These are phyloP conservation scores for Bretziella fagacearum DNA, from an alignment of 2,329 filamentous ascomycete species.

Conservation along the genomic window DNA sequence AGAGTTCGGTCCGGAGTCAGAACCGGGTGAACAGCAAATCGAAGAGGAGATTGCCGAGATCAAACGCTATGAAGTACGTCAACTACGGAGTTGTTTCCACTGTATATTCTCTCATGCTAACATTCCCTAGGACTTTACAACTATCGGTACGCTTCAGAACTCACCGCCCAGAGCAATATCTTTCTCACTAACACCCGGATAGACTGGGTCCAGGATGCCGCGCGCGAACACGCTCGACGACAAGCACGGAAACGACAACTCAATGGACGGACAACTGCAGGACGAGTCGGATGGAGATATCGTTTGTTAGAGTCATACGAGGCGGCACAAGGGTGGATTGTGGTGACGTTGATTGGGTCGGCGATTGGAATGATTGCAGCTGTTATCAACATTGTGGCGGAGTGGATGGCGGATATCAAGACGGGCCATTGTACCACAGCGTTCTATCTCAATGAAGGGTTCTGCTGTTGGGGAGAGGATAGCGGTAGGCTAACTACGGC, in stretches of 20 bases:
- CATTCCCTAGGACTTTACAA: constrained; percentile 61
- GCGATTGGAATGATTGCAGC: constrained; percentile 88
- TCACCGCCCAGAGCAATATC: neutral
- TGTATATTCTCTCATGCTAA: neutral
- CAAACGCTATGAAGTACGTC: constrained; percentile 69
- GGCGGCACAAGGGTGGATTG: constrained; percentile 94
- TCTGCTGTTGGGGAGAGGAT: constrained; percentile 96
- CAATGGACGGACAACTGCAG: constrained; percentile 50
- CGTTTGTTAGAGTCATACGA: constrained; percentile 78
- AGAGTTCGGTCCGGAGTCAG: constrained; percentile 20
- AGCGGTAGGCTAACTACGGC: constrained; percentile 41
- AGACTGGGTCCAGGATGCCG: constrained; percentile 98
- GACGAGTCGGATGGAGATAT: constrained; percentile 58
- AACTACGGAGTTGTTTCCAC: neutral
- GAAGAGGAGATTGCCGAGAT: constrained; percentile 95
- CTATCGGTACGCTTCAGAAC: constrained; percentile 44
- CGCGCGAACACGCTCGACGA: constrained; percentile 70
- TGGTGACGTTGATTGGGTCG: constrained; percentile 82
- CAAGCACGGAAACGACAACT: constrained; percentile 58
- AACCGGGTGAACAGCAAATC: constrained; percentile 43
- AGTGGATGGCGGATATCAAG: constrained; percentile 94
- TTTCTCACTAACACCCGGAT: neutral
- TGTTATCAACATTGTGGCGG: constrained; percentile 84
- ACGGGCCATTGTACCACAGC: constrained; percentile 87
- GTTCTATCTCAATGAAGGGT: constrained; percentile 93